Percentiles rank a stretch among this genome's conserved stretches.
phyloP scores from a whole-genome alignment of 441 rosid species.

The Eutrema salsugineum region DNA sequence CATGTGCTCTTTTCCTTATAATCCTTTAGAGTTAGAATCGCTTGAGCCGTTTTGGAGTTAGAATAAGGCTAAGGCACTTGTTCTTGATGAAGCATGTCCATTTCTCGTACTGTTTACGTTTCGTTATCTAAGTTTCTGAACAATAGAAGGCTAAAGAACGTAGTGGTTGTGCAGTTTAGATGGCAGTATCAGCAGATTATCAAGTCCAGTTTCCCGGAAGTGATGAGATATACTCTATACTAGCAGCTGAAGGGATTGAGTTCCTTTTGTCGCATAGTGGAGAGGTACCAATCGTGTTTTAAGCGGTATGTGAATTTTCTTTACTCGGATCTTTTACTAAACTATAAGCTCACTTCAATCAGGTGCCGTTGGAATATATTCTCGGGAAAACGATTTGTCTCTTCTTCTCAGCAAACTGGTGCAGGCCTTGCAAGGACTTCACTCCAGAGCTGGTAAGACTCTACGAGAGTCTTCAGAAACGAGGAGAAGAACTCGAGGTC shows the following conservation, averaged over 20 bases:
- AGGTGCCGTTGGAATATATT: slow-evolving; percentile 61
- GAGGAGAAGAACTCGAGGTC: slow-evolving; percentile 59
- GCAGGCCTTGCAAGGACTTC: slow-evolving; percentile 73
- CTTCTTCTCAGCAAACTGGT: slow-evolving; percentile 87
- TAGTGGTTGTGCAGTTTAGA: slow-evolving; percentile 19
- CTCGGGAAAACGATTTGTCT: slow-evolving; percentile 54
- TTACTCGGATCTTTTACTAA: not conserved
- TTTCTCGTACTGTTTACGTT: slow-evolving; percentile 9
- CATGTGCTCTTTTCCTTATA: not conserved
- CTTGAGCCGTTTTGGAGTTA: not conserved
- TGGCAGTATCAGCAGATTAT: slow-evolving; percentile 40
- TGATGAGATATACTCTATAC: slow-evolving; percentile 35
- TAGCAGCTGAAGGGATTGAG: slow-evolving; percentile 56
- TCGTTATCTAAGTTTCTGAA: not conserved
- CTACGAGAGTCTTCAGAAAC: slow-evolving; percentile 40
- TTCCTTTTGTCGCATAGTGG: slow-evolving; percentile 54
- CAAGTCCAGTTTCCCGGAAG: slow-evolving; percentile 25
- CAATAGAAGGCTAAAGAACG: not conserved
- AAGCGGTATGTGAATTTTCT: not conserved
- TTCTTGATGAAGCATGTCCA: slow-evolving; percentile 6
- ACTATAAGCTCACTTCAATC: slow-evolving; percentile 10
- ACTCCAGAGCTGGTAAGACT: slow-evolving; percentile 59
- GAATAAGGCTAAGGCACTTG: not conserved
- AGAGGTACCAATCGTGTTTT: slow-evolving; percentile 37
- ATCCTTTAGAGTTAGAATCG: not conserved